phyloP scores from a whole-genome alignment of 2,329 filamentous ascomycete genomes.

The Colletotrichum tofieldiae region DNA sequence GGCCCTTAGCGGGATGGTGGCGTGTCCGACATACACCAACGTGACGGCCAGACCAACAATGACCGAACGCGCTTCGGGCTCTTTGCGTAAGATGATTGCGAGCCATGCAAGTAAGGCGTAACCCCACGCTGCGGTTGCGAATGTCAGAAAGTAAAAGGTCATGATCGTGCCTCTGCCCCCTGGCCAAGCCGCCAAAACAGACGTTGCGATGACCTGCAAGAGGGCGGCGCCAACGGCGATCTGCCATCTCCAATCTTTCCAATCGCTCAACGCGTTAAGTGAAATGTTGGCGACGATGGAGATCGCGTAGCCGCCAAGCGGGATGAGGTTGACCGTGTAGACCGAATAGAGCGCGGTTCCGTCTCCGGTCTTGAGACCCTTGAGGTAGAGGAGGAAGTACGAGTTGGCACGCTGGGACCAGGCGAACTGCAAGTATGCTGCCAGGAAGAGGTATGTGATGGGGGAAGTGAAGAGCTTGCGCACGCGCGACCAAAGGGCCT shows the following conservation, averaged over 20 bases:
- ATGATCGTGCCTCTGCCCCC: constrained; percentile 50
- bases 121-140: constrained; percentile 52
- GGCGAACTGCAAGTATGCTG: constrained; percentile 48
- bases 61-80: constrained; percentile 53
- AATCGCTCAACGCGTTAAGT: constrained; percentile 52
- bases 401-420: constrained; percentile 50
- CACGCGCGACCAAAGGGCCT: constrained; percentile 45
- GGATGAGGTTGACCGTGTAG: constrained; percentile 49
- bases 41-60: constrained; percentile 54
- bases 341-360: constrained; percentile 45
- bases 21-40: constrained; percentile 55
- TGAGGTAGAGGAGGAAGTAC: constrained; percentile 49
- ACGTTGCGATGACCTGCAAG: constrained; percentile 50
- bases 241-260: constrained; percentile 57
- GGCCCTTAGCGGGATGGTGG: constrained; percentile 54
- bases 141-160: constrained; percentile 55
- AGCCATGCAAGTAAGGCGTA: constrained; percentile 52
- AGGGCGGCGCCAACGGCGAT: constrained; percentile 50
- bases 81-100: constrained; percentile 49
- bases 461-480: constrained; percentile 47
- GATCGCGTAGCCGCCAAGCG: constrained; percentile 48
- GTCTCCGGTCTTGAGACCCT: constrained; percentile 43
- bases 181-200: constrained; percentile 52
- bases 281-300: constrained; percentile 47
- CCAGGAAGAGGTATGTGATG: constrained; percentile 45